Conservation (phyloP, 805 yeast species). For the Yamadazyma phyllophila region DNA sequence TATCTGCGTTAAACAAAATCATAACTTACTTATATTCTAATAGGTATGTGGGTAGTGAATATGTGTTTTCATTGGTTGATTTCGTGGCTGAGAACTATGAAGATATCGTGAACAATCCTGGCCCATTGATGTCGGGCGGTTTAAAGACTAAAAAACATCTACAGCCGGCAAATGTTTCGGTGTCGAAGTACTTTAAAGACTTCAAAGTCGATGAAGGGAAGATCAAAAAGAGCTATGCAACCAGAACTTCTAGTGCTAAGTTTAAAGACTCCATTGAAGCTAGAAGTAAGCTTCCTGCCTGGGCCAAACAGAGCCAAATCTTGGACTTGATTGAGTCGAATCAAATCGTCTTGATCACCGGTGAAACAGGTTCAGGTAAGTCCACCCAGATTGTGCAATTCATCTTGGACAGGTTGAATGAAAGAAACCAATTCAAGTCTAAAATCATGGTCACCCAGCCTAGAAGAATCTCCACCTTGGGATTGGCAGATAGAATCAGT, state of each 20-base stretch:
- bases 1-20: slow-evolving; percentile 51
- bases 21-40: slow-evolving; percentile 42
- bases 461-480: slow-evolving; percentile 91
- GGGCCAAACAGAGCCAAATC: slow-evolving; percentile 61
- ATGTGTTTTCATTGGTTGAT: slow-evolving; percentile 65
- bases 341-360: slow-evolving; percentile 77
- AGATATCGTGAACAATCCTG: slow-evolving; percentile 67
- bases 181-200: slow-evolving; percentile 1
- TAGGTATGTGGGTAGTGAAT: slow-evolving; percentile 63
- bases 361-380: slow-evolving; percentile 98
- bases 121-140: slow-evolving; percentile 45
- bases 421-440: slow-evolving; percentile 47
- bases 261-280: slow-evolving; percentile 35
- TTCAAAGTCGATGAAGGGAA: slow-evolving; percentile 9
- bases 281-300: slow-evolving; percentile 76
- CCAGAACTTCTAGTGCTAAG: slow-evolving; percentile 21
- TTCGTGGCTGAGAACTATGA: slow-evolving; percentile 70
- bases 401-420: slow-evolving; percentile 63
- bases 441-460: slow-evolving; percentile 90
- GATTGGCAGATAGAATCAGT: slow-evolving; percentile 88
- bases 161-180: not conserved
- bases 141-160: not conserved
- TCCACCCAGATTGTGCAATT: slow-evolving; percentile 95
- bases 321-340: slow-evolving; percentile 54
- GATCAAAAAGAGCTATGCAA: slow-evolving; percentile 23